Evolutionary conservation across 2,329 filamentous ascomycete species (phyloP), one percentile per base, ranked within the genome.

Genomic region (Thermochaetoides dissita): DNA sequence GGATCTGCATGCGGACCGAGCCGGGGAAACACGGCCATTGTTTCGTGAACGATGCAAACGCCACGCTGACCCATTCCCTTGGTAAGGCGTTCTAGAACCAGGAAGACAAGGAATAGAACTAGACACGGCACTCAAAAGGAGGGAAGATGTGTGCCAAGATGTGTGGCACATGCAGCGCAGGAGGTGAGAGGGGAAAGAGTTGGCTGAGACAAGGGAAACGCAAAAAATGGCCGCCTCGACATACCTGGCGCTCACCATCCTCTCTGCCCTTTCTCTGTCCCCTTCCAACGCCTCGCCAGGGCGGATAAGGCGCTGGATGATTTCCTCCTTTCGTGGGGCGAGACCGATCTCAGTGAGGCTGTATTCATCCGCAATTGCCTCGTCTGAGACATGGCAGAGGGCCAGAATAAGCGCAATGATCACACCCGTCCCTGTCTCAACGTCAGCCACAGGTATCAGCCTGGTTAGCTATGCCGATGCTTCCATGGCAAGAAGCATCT

Each of bases 351-450:
- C 75, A 0, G 79, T 84, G 8, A 84, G 63, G 10, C 69, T 64
- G 56, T 87, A 88, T 57, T 88, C 83, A 8, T 69, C 59, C 0
- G 78, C 79, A n/a, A 84, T 68, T 4, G 60, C 56, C 31, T 72
- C 63, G 48, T 76, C 68, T 1, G 66, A 59, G 0, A 84, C 76
- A 4, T 77, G 76, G 7, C 76, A 76, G 29, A 85, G 65, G 28
- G 71, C 62, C 34, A 85, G 65, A 7, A 87, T 56, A 34, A 88
- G 52, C 3, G 79, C 82, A 38, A 75, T 72, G 36, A 85, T 61
- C 5, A 87, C 69, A 2, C 83, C 83, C 0, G 83, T 87, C 36
- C 50, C 50, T 49, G 29, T 43, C 34, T 34, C n/a, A 10, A n/a
- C 34, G 11, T 30, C 17, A 24, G 17, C 17, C 17, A 24, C 17